Evolutionary conservation across 495 filamentous ascomycete genomes (phyloP).

Genomic region (Gamarada debralockiae): DNA sequence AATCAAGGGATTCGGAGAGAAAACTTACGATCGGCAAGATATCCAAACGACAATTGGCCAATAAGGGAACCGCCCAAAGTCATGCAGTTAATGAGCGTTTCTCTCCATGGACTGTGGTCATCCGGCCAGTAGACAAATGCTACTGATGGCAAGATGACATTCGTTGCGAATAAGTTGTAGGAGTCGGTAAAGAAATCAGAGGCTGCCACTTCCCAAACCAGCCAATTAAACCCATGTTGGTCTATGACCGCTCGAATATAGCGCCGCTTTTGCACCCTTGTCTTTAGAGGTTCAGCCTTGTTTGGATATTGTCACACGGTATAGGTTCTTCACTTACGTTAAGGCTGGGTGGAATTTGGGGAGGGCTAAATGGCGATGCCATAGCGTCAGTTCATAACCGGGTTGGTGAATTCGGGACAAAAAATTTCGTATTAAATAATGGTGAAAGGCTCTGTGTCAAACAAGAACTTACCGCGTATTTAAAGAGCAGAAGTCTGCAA

Average conservation of each 20-base stretch:
- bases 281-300: too few species aligned
- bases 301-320: too few species aligned
- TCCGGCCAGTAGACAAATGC: conserved; percentile 58
- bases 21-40: conserved; percentile 59
- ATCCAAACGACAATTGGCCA: conserved; percentile 58
- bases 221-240: conserved; percentile 24
- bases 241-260: background rate
- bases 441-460: too few species aligned
- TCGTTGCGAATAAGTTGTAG: conserved; percentile 64
- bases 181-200: conserved; percentile 66
- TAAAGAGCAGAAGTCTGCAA: too few species aligned
- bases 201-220: conserved; percentile 51
- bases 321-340: too few species aligned
- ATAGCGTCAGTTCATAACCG: too few species aligned
- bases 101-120: conserved; percentile 22
- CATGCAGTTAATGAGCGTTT: conserved; percentile 50
- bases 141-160: conserved; percentile 57
- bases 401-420: too few species aligned
- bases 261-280: too few species aligned
- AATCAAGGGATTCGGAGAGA: conserved; percentile 64
- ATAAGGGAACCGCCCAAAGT: conserved; percentile 54
- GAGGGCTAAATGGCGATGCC: too few species aligned
- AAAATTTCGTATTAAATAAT: too few species aligned
- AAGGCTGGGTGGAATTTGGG: too few species aligned
- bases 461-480: too few species aligned